A percentile compares a stretch with the other conserved stretches of the same genome.
Conservation (phyloP, 768 basidiomycete genomes). For the Ephemerocybe angulata region DNA sequence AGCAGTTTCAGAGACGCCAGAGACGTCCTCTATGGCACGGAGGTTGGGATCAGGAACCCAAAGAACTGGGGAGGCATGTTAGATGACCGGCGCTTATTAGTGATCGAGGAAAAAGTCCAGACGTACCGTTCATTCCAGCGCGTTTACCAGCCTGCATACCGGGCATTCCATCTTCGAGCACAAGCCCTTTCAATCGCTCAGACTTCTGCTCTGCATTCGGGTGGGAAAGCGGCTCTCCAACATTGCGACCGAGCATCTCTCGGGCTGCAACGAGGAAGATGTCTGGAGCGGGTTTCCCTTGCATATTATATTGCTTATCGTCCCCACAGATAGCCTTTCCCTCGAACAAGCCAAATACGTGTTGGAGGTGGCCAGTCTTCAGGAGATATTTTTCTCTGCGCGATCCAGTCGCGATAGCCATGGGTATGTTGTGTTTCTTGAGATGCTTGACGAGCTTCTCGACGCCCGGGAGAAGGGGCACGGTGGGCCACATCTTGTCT, state of each 20-base stretch:
- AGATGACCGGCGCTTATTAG: conserved; percentile 2
- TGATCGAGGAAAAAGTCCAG: not conserved
- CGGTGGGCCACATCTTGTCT: conserved; percentile 65
- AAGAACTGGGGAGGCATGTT: conserved; percentile 46
- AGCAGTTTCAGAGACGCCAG: conserved; percentile 46
- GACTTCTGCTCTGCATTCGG: conserved; percentile 31
- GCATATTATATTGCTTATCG: conserved; percentile 49
- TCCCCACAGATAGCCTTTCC: conserved; percentile 70
- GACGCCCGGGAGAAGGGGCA: conserved; percentile 72
- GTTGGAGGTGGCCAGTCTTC: conserved; percentile 62
- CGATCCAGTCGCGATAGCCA: conserved; percentile 80
- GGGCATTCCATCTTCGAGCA: conserved; percentile 79
- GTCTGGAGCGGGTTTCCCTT: conserved; percentile 80
- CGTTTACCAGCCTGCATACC: conserved; percentile 79
- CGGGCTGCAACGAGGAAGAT: conserved; percentile 75
- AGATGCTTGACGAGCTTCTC: conserved; percentile 68
- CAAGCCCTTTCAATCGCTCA: conserved; percentile 62
- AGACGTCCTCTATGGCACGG: conserved; percentile 37
- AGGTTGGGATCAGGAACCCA: conserved; percentile 83
- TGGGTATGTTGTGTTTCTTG: conserved; percentile 61
- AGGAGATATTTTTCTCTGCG: conserved; percentile 58
- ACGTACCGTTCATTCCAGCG: conserved; percentile 81
- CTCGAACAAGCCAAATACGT: conserved; percentile 60
- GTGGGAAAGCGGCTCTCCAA: conserved; percentile 44
- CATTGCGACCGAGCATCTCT: conserved; percentile 49